A percentile compares a stretch with the other conserved stretches of the same genome.
These are phyloP conservation scores for Aspergillus terreus DNA, from an alignment of 2,329 filamentous ascomycete genomes.

Conservation along the genomic window DNA sequence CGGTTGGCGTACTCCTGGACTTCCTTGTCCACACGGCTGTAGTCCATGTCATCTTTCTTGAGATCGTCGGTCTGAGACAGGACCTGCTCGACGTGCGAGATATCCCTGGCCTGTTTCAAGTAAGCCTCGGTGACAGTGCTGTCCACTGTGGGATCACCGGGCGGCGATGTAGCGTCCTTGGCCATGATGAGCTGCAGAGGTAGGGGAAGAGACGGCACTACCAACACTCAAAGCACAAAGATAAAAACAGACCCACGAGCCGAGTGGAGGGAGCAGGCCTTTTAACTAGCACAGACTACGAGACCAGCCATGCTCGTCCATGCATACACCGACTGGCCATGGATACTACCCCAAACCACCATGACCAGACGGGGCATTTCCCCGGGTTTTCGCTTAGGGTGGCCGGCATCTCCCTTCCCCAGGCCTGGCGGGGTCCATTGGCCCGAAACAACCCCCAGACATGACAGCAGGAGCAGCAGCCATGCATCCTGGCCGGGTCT, in stretches of 20 bases:
- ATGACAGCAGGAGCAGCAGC: background rate
- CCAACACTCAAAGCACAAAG: too few species aligned
- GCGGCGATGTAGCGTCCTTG: background rate
- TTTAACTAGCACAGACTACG: background rate
- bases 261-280: background rate
- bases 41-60: conserved; percentile 54
- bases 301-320: background rate
- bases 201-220: background rate
- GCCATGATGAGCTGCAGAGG: background rate
- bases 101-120: conserved; percentile 17
- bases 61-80: conserved; percentile 43
- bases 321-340: background rate
- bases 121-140: background rate
- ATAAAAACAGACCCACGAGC: background rate
- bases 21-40: conserved; percentile 63
- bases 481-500: background rate
- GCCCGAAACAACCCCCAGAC: background rate
- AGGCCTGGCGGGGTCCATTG: background rate
- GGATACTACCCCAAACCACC: background rate
- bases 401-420: background rate
- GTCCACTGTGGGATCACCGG: background rate
- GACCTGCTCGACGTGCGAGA: conserved; percentile 49
- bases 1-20: conserved; percentile 65
- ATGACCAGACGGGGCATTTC: background rate
- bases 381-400: background rate